Evolutionary conservation across 2,329 filamentous ascomycete genomes (phyloP), one percentile per base, ranked within the genome.

Genomic region (Pseudocercospora crystallina): DNA sequence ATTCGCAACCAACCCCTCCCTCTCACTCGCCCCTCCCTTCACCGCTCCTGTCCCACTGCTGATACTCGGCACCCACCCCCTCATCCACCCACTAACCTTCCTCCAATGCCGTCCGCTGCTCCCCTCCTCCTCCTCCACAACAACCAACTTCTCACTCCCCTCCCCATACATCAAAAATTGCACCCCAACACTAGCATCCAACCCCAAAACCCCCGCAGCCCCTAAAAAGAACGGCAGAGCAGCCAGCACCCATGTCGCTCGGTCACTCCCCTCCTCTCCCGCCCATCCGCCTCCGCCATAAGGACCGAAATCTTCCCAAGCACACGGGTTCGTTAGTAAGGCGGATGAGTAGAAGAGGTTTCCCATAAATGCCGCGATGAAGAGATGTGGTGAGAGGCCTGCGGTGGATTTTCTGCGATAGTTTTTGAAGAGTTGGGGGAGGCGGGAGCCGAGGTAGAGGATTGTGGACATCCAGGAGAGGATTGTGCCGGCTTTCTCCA

Each of bases 371-470:
- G 84, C 84, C 5, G 84, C 84, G 34, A 80, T 71, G 70, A 87
- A 87, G 42, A 87, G 76, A 0, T 80, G 69, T 0, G 83, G 82
- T 0, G 78, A 82, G 8, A 87, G 77, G 3, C 84, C 84, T 1
- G 82, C 75, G 9, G 83, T 86, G 37, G 81, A 84, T 62, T 80
- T 80, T 42, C 83, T 80, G 43, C 72, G 61, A 63, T 81, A 80
- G 68, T 87, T 87, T 61, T 85, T 83, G 72, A 82, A 80, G 33
- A 87, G 76, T 62, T 87, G 84, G 0, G 84, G 84, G 47, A 85
- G 68, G 17, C 81, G 78, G 29, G 81, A 84, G 56, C 73, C 75
- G 32, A 84, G 78, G 60, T 84, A 84, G 17, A 82, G 72, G 26
- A 77, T 42, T 0, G 80, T 81, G 9, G 78, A 80, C 60, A 73